phyloP scores from a whole-genome alignment of 2,329 filamentous ascomycete species.

The Microcyclosporella mali region DNA sequence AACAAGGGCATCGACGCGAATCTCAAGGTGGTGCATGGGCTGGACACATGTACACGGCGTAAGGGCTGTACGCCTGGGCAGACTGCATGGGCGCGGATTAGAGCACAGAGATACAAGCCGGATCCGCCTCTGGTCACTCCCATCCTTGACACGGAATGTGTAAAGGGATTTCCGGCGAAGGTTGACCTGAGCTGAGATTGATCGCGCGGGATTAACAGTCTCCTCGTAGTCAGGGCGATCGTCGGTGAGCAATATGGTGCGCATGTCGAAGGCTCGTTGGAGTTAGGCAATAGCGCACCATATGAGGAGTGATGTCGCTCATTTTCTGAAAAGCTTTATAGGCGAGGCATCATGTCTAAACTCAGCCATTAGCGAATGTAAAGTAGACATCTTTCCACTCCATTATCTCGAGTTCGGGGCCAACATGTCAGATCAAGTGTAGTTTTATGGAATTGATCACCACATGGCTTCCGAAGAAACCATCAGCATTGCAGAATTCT shows the following conservation, averaged over 20 bases:
- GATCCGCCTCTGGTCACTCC: constrained; percentile 43
- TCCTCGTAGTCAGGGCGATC: constrained; percentile 44
- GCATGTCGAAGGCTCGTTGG: constrained; percentile 10
- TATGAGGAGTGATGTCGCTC: constrained; percentile 8
- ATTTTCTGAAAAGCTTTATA: too few species aligned
- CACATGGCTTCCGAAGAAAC: constrained; percentile 35
- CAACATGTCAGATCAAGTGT: constrained; percentile 49
- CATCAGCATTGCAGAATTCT: constrained; percentile 49
- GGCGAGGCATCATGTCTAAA: too few species aligned
- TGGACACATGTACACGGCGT: constrained; percentile 53
- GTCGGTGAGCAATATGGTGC: constrained; percentile 38
- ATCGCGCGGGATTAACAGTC: too few species aligned
- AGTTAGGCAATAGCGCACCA: constrained; percentile 26
- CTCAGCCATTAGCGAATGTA: too few species aligned
- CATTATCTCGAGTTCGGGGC: too few species aligned
- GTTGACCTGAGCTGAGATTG: constrained; percentile 45
- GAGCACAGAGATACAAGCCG: constrained; percentile 36
- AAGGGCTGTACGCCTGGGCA: constrained; percentile 49
- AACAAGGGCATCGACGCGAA: constrained; percentile 60
- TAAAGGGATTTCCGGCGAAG: constrained; percentile 36
- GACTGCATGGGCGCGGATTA: constrained; percentile 47
- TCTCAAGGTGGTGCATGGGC: constrained; percentile 52
- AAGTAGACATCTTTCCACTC: too few species aligned
- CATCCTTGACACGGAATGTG: constrained; percentile 38
- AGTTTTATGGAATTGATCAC: constrained; percentile 41